Evolutionary conservation across 2,329 filamentous ascomycete genomes (phyloP).

Genomic region (Podosphaera fusca): DNA sequence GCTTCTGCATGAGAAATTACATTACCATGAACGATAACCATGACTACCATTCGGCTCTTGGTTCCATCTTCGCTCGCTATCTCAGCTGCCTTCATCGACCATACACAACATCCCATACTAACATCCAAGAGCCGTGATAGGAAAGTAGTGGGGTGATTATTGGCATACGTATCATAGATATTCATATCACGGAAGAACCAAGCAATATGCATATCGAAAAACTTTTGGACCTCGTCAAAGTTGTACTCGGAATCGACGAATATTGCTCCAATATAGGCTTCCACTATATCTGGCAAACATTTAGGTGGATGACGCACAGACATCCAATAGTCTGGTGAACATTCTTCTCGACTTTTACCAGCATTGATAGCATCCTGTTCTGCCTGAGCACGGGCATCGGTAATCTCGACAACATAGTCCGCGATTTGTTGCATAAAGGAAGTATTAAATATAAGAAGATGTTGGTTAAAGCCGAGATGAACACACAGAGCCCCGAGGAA

Average conservation of each 20-base stretch:
- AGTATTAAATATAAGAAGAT: slow-evolving; percentile 35
- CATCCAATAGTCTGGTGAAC: slow-evolving; percentile 46
- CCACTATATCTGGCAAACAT: slow-evolving; percentile 61
- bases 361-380: slow-evolving; percentile 14
- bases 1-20: slow-evolving; percentile 39
- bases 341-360: slow-evolving; percentile 19
- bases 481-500: slow-evolving; percentile 72
- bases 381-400: slow-evolving; percentile 24
- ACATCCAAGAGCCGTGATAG: slow-evolving; percentile 40
- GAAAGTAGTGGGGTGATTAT: slow-evolving; percentile 61
- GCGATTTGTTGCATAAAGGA: slow-evolving; percentile 23
- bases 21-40: slow-evolving; percentile 50
- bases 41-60: slow-evolving; percentile 37
- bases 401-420: slow-evolving; percentile 34
- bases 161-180: slow-evolving; percentile 70
- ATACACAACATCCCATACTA: slow-evolving; percentile 41
- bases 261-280: slow-evolving; percentile 71
- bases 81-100: slow-evolving; percentile 23
- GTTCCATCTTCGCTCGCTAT: slow-evolving; percentile 18
- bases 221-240: slow-evolving; percentile 46
- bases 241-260: slow-evolving; percentile 78
- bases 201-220: slow-evolving; percentile 53
- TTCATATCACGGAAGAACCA: slow-evolving; percentile 70
- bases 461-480: slow-evolving; percentile 50
- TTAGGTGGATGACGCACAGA: slow-evolving; percentile 43